A percentile compares a stretch with the other conserved stretches of the same genome.
phyloP scores from a whole-genome alignment of 441 rosid genomes.

The Gossypium davidsonii region DNA sequence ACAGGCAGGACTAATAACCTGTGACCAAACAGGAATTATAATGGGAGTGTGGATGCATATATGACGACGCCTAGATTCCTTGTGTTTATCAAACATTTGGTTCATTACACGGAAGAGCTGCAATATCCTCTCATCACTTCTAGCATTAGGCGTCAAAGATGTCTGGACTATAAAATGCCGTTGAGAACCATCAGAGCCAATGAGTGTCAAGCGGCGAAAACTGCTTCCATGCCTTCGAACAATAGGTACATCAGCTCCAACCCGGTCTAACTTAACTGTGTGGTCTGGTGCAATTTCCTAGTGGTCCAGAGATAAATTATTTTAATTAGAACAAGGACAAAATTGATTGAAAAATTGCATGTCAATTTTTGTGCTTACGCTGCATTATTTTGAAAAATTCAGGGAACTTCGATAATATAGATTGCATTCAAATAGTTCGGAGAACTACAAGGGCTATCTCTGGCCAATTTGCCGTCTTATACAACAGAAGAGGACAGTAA shows the following conservation, averaged over 20 bases:
- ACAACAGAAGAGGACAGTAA: background rate
- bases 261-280: constrained; percentile 84
- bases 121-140: constrained; percentile 94
- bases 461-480: background rate
- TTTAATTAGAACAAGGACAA: constrained; percentile 7
- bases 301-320: constrained; percentile 15
- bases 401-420: background rate
- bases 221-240: constrained; percentile 99
- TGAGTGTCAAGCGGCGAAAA: constrained; percentile 86
- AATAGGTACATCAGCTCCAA: constrained; percentile 96
- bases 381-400: background rate
- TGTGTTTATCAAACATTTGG: constrained; percentile 99
- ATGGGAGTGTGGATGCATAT: constrained; percentile 90
- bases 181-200: constrained; percentile 98
- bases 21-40: constrained; percentile 99
- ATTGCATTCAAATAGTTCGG: background rate
- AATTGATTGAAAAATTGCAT: background rate
- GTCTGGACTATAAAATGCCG: constrained; percentile 96
- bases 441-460: background rate
- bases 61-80: constrained; percentile 94
- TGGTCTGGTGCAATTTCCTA: constrained; percentile 97
- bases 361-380: background rate
- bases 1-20: constrained; percentile 39
- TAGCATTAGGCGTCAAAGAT: constrained; percentile 95
- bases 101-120: constrained; percentile 98